Evolutionary conservation across 176 grass and related monocot species (phyloP).

Genomic region (Lolium perenne): DNA sequence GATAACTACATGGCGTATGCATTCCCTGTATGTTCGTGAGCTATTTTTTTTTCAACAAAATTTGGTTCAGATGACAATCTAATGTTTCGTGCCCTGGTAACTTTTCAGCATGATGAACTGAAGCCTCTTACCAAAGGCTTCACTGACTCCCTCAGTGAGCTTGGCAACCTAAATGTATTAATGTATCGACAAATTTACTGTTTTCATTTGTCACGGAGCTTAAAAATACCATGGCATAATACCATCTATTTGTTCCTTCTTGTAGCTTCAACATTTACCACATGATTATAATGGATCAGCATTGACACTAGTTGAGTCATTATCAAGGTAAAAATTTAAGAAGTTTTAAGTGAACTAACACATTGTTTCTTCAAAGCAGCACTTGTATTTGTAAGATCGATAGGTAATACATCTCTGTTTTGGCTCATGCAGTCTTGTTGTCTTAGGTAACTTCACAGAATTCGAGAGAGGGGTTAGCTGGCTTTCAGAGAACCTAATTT

Average conservation of each 20-base stretch:
- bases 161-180: slow-evolving; percentile 97
- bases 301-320: slow-evolving; percentile 83
- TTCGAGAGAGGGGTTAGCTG: slow-evolving; percentile 86
- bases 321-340: slow-evolving; percentile 82
- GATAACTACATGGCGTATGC: slow-evolving; percentile 98
- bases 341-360: slow-evolving; percentile 14
- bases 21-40: slow-evolving; percentile 70
- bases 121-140: slow-evolving; percentile 91
- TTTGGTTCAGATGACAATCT: slow-evolving; percentile 26
- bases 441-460: slow-evolving; percentile 98
- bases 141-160: slow-evolving; percentile 92
- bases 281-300: slow-evolving; percentile 91
- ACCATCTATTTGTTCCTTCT: slow-evolving; percentile 41
- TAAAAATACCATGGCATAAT: slow-evolving; percentile 22
- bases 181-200: slow-evolving; percentile 55
- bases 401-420: slow-evolving; percentile 78
- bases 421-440: slow-evolving; percentile 96
- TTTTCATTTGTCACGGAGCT: slow-evolving; percentile 39
- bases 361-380: slow-evolving; percentile 13
- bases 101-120: slow-evolving; percentile 92
- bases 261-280: slow-evolving; percentile 87
- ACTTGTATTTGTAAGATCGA: slow-evolving; percentile 47
- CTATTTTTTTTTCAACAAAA: slow-evolving; percentile 19
- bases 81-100: slow-evolving; percentile 37
- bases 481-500: slow-evolving; percentile 88